Evolutionary conservation across 2,329 filamentous ascomycete species (phyloP).

Genomic region (Teratosphaeria viscida): DNA sequence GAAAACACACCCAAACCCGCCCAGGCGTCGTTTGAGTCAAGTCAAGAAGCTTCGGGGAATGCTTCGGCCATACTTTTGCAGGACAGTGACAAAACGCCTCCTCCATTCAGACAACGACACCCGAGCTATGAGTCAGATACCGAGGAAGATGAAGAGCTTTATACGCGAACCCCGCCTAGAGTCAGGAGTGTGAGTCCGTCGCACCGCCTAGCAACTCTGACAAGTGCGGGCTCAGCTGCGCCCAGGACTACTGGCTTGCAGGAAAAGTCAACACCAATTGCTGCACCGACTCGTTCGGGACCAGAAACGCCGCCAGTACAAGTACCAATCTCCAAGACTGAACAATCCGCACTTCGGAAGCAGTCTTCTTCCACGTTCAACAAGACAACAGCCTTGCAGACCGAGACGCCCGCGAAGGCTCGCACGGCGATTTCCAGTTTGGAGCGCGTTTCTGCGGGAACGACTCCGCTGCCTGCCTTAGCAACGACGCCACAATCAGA

Average conservation of each 20-base stretch:
- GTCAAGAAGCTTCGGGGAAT: background rate
- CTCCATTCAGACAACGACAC: background rate
- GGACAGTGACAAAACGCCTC: background rate
- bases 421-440: conserved; percentile 3
- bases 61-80: background rate
- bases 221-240: background rate
- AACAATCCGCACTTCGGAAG: background rate
- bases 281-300: background rate
- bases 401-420: conserved; percentile 3
- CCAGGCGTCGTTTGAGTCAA: background rate
- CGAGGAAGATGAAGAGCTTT: background rate
- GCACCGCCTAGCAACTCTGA: background rate
- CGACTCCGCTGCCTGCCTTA: conserved; percentile 2
- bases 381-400: background rate
- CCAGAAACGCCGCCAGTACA: background rate
- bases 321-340: background rate
- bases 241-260: background rate
- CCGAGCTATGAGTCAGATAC: background rate
- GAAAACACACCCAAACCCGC: background rate
- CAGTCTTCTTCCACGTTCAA: background rate
- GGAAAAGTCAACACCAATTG: background rate
- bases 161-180: background rate
- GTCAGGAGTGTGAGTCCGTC: background rate
- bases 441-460: conserved; percentile 8
- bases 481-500: conserved; percentile 18